Evolutionary conservation across 2,329 filamentous ascomycete species (phyloP).

Genomic region (Colletotrichum echinochloae): DNA sequence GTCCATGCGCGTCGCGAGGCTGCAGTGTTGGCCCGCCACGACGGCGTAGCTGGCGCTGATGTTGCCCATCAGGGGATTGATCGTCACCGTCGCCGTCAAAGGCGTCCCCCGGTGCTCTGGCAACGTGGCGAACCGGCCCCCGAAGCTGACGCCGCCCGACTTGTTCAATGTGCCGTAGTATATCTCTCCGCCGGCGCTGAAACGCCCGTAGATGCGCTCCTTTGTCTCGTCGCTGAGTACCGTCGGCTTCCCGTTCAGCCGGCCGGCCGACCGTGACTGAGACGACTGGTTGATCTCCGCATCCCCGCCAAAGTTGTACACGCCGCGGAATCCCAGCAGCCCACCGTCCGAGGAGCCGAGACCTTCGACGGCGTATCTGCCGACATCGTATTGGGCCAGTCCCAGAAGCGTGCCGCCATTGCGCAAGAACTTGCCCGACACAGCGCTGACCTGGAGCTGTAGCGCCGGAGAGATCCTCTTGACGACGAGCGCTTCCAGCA

Average conservation of each 20-base stretch:
- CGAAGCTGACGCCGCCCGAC: slow-evolving; percentile 89
- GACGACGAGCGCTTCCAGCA: slow-evolving; percentile 87
- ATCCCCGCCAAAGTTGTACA: slow-evolving; percentile 94
- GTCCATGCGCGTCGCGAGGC: slow-evolving; percentile 90
- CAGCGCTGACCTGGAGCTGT: slow-evolving; percentile 83
- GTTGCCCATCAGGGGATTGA: slow-evolving; percentile 95
- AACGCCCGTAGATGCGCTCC: slow-evolving; percentile 80
- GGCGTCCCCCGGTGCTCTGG: slow-evolving; percentile 86
- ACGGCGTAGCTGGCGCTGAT: slow-evolving; percentile 93
- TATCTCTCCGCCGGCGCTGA: slow-evolving; percentile 91
- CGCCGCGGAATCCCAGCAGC: slow-evolving; percentile 84
- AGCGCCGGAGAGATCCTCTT: slow-evolving; percentile 81
- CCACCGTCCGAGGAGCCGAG: slow-evolving; percentile 94
- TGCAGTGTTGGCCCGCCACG: slow-evolving; percentile 83
- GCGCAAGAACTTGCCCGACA: slow-evolving; percentile 77
- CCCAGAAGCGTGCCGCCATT: slow-evolving; percentile 83
- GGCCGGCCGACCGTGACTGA: slow-evolving; percentile 36
- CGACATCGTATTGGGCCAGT: slow-evolving; percentile 83
- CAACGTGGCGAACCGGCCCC: slow-evolving; percentile 89
- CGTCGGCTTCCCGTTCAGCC: slow-evolving; percentile 40
- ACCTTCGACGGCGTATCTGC: slow-evolving; percentile 89
- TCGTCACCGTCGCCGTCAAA: slow-evolving; percentile 90
- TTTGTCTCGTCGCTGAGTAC: slow-evolving; percentile 52
- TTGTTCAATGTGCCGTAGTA: slow-evolving; percentile 98
- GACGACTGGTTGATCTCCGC: slow-evolving; percentile 52